Evolutionary conservation across 495 filamentous ascomycete species (phyloP).

Genomic region (Annulohypoxylon nitens): DNA sequence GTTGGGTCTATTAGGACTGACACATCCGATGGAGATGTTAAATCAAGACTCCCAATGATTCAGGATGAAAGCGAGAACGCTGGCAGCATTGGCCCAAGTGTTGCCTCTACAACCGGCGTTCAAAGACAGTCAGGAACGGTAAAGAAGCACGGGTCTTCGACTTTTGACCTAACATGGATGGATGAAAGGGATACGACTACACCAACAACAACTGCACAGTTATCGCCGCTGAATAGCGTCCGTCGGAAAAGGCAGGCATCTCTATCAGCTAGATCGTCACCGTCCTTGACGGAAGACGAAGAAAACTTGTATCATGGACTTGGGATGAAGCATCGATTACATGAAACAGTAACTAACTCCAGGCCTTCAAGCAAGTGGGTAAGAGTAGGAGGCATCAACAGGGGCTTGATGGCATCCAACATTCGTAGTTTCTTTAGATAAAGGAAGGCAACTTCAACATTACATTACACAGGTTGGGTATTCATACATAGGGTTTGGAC

Average conservation of each 20-base stretch:
- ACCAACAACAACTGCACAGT: slow-evolving; percentile 27
- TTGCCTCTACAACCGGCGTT: slow-evolving; percentile 21
- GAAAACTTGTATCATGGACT: slow-evolving; percentile 49
- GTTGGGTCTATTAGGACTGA: slow-evolving; percentile 18
- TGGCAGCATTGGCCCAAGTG: slow-evolving; percentile 27
- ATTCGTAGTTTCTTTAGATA: slow-evolving; percentile 59
- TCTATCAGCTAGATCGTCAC: slow-evolving; percentile 42
- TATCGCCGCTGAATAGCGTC: slow-evolving; percentile 29
- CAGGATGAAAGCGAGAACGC: slow-evolving; percentile 55
- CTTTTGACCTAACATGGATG: slow-evolving; percentile 43
- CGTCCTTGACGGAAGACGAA: slow-evolving; percentile 45
- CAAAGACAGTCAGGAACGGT: slow-evolving; percentile 38
- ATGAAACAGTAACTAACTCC: slow-evolving; percentile 43
- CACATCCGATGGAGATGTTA: slow-evolving; percentile 38
- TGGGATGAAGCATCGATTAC: slow-evolving; percentile 34
- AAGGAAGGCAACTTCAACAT: slow-evolving; percentile 46
- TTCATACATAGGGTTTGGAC: slow-evolving; percentile 39
- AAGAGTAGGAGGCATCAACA: slow-evolving; percentile 52
- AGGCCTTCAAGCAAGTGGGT: slow-evolving; percentile 51
- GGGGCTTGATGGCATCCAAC: slow-evolving; percentile 57
- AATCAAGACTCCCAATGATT: slow-evolving; percentile 53
- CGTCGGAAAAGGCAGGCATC: slow-evolving; percentile 35
- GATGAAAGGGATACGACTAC: slow-evolving; percentile 32
- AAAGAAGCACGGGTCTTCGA: slow-evolving; percentile 40
- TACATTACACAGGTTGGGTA: slow-evolving; percentile 40